Evolutionary conservation across 2,329 filamentous ascomycete genomes (phyloP), one percentile per base, ranked within the genome.

Genomic region (Aspergillus eucalypticola): DNA sequence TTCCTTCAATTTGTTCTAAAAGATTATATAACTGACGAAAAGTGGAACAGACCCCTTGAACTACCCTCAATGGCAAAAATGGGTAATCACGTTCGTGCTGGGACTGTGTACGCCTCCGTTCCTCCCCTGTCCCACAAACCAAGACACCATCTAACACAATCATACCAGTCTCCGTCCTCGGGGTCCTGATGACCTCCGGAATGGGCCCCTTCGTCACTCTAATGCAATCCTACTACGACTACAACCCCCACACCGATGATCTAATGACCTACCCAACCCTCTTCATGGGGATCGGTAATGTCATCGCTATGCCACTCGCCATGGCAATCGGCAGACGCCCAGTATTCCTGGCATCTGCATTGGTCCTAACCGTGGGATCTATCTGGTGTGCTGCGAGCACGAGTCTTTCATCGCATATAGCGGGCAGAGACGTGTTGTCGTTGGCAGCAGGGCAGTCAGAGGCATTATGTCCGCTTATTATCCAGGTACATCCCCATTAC

Each of bases 231-330:
- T 62, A 62, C 27, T 58, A 58, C 6, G 53, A 58, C 2, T n/a
- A 62, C 13, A 48, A 59, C 17, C 29, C n/a, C 2, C 56, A 39
- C 0, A 44, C 56, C n/a, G 58, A 56, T 11, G 60, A 62, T 25
- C 60, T 62, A 17, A 41, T 62, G 23, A 62, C 60, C n/a, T 62
- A 62, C 13, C 60, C 60, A 5, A 62, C 60, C 3, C 29, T 62
- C 19, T 62, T 62, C 41, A 62, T 62, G 60, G 60, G 60, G 0
- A 17, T 62, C 2, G 60, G 56, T 1, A 62, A 62, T 17, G 32
- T 62, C 8, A 59, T 62, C 25, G 55, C 56, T n/a, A 62, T 62
- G 60, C 60, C 60, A 6, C 48, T 62, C 21, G 60, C 60, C 2
- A 50, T 62, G 15, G 55, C 46, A 7, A 35, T 44, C 8, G 60